Evolutionary conservation across 2,329 filamentous ascomycete genomes (phyloP), one percentile per base, ranked within the genome.

Genomic region (Talaromyces sp.): DNA sequence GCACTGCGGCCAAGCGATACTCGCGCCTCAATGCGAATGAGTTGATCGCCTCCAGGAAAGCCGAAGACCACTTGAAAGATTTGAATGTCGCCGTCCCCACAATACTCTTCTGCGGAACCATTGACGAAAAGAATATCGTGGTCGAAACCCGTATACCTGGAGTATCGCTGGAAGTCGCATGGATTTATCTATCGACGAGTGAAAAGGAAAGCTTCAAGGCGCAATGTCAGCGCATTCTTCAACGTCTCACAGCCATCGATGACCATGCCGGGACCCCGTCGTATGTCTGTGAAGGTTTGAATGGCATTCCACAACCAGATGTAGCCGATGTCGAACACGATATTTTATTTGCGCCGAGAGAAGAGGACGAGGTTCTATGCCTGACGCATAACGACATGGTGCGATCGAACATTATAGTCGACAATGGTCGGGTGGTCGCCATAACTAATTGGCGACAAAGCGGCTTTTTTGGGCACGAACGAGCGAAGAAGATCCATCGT

Each of bases 71-170:
- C 1, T 72, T 80, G 13, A 73, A 69, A 54, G 72, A 74, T 31
- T 64, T 79, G 22, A 72, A 71, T 1, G 71, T 78, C 45, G 67
- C 72, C 5, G 71, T 79, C 10, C 78, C 78, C 1, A 67, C 74
- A 51, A 72, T 77, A 67, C 72, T 75, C 60, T 78, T 78, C n/a
- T 77, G 72, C 61, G 75, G 76, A 15, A 75, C 70, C 36, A 70
- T 80, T 53, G 73, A 76, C 29, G 76, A 72, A 49, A 78, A 74
- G 61, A 79, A 80, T 65, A 71, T 79, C 47, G 75, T 77, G 7
- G 72, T 78, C 49, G 77, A 79, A 68, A 77, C 77, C 15, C 71
- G 78, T 51, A 76, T 80, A 25, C 76, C 77, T 3, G 78, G 78
- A 4, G 75, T 79, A 58, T 75, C 77, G 15, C 68, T 80, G 34